Evolutionary conservation across 2,329 filamentous ascomycete species (phyloP).

Genomic region (Chalaropsis ovoidea): DNA sequence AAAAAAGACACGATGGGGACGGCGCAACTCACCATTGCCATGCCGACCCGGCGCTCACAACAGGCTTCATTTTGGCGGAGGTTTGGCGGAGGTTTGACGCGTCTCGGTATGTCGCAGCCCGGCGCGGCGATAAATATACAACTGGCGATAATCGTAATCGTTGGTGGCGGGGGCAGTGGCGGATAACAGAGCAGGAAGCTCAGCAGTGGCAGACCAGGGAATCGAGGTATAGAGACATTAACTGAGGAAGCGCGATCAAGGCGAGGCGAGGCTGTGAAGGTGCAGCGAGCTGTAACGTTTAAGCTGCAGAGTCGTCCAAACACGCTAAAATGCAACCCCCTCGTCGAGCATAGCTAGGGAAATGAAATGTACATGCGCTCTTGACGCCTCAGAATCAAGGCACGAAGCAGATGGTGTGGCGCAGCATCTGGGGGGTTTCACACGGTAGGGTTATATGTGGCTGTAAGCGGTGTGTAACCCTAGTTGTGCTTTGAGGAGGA

Average conservation of each 20-base stretch:
- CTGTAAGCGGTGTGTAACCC: background rate
- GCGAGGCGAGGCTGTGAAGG: slow-evolving; percentile 6
- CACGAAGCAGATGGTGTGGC: background rate
- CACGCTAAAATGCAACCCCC: background rate
- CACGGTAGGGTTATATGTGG: background rate
- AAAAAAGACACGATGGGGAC: background rate
- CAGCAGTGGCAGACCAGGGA: background rate
- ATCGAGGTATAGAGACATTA: background rate
- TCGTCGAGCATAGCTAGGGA: background rate
- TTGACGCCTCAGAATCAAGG: background rate
- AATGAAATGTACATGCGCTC: background rate
- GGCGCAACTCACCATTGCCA: slow-evolving; percentile 70
- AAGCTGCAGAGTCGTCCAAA: background rate
- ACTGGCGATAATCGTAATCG: too few species aligned
- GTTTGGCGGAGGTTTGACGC: background rate
- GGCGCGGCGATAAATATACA: background rate
- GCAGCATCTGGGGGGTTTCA: background rate
- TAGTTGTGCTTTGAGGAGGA: background rate
- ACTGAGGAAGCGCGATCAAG: background rate
- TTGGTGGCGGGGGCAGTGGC: background rate
- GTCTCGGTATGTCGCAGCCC: background rate
- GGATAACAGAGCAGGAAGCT: slow-evolving; percentile 29
- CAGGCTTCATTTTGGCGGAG: slow-evolving; percentile 71
- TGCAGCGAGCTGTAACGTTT: slow-evolving; percentile 5
- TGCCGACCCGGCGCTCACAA: slow-evolving; percentile 83